Percentiles rank a stretch among this genome's conserved stretches.
These are phyloP conservation scores for Leccinellum albellum DNA, from an alignment of 768 basidiomycete species.

Conservation along the genomic window DNA sequence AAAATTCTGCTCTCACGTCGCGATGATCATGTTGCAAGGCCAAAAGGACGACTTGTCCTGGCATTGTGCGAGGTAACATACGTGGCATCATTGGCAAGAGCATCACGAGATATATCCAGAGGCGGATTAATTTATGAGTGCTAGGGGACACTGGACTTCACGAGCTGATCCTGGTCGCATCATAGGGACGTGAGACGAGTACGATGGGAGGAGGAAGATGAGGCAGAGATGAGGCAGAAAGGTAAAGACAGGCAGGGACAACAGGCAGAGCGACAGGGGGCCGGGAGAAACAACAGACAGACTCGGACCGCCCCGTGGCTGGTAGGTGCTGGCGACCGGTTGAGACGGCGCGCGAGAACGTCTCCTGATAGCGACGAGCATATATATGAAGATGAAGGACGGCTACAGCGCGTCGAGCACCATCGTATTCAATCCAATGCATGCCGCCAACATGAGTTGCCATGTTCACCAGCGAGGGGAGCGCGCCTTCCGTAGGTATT, in stretches of 20 bases:
- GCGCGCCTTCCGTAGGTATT: neutral
- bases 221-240: constrained; percentile 13
- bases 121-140: constrained; percentile 35
- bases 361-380: neutral
- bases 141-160: constrained; percentile 16
- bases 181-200: neutral
- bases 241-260: neutral
- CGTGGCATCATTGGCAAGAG: constrained; percentile 62
- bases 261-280: neutral
- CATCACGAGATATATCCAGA: constrained; percentile 48
- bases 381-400: neutral
- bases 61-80: constrained; percentile 40
- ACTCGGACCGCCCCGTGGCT: neutral
- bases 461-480: constrained; percentile 3
- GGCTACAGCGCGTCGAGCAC: constrained; percentile 11
- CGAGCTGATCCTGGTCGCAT: constrained; percentile 21
- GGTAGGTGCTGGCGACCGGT: neutral
- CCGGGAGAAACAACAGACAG: neutral
- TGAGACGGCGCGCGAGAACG: neutral
- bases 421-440: constrained; percentile 9
- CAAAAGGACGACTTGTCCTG: constrained; percentile 36
- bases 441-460: neutral
- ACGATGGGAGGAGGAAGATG: constrained; percentile 10
- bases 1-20: neutral
- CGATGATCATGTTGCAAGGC: constrained; percentile 11